Conservation (phyloP, 306 rosid genomes). For the Lablab purpureus region DNA sequence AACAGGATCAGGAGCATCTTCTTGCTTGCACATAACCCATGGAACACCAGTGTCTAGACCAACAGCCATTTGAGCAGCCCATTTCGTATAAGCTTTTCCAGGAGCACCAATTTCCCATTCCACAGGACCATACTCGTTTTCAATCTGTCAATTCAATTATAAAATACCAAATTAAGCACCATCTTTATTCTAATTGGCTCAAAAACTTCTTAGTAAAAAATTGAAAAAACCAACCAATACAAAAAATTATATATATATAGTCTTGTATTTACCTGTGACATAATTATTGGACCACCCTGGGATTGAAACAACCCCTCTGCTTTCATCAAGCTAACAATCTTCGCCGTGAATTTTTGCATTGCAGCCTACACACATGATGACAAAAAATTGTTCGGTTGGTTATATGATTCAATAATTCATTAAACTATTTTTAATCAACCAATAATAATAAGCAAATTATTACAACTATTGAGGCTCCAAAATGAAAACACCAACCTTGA, state of each 20-base stretch:
- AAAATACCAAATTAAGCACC: neutral
- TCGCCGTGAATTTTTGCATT: slow-evolving; percentile 86
- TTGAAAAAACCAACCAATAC: neutral
- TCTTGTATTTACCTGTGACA: slow-evolving; percentile 81
- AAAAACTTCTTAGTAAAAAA: slow-evolving; percentile 1
- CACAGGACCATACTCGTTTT: slow-evolving; percentile 82
- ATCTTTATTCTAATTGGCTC: slow-evolving; percentile 10
- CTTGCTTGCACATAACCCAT: slow-evolving; percentile 95
- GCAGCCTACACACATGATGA: slow-evolving; percentile 63
- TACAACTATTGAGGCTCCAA: neutral
- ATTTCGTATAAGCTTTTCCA: slow-evolving; percentile 75
- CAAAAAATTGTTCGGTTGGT: slow-evolving; percentile 32
- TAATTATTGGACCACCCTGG: slow-evolving; percentile 96
- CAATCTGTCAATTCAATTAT: slow-evolving; percentile 63
- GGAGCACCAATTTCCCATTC: slow-evolving; percentile 71
- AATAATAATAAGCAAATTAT: neutral
- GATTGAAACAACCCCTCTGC: slow-evolving; percentile 73
- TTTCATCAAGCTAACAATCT: slow-evolving; percentile 88
- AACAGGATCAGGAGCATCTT: slow-evolving; percentile 89
- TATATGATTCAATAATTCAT: slow-evolving; percentile 20
- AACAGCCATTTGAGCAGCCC: slow-evolving; percentile 93
- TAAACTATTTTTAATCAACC: neutral
- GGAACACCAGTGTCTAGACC: slow-evolving; percentile 80
- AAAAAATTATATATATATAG: neutral
- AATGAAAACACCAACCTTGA: slow-evolving; percentile 68